phyloP scores from a whole-genome alignment of 768 basidiomycete genomes.

The Lentinula sp. region DNA sequence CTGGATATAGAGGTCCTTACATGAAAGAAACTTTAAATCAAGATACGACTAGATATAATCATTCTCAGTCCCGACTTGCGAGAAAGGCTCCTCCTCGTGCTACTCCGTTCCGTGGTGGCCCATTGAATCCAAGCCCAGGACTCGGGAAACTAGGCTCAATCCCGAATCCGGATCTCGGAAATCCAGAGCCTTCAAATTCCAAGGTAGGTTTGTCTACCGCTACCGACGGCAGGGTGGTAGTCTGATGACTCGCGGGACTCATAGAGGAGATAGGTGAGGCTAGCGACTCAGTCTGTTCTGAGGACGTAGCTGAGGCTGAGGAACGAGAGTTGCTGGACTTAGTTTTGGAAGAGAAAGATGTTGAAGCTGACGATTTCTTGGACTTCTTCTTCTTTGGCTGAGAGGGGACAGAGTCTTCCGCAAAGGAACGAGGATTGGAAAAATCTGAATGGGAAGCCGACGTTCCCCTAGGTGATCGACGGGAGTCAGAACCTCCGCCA shows the following conservation, averaged over 20 bases:
- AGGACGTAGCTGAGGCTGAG: conserved; percentile 18
- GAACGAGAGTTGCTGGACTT: conserved; percentile 16
- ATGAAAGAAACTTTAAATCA: neutral
- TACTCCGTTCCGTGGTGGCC: neutral
- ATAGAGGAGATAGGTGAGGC: conserved; percentile 13
- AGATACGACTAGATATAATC: neutral
- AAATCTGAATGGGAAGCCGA: conserved; percentile 36
- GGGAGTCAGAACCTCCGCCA: conserved; percentile 50
- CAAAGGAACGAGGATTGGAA: conserved; percentile 19
- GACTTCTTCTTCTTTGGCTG: conserved; percentile 3
- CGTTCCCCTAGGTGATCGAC: conserved; percentile 40
- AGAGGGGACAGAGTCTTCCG: conserved; percentile 14
- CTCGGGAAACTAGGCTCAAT: neutral
- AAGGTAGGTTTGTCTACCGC: too few relatives aligned
- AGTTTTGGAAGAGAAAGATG: conserved; percentile 14
- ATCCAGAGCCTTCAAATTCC: neutral
- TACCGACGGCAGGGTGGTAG: neutral
- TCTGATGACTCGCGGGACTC: conserved; percentile 17
- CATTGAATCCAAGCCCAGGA: neutral
- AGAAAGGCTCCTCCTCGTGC: neutral
- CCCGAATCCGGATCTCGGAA: neutral
- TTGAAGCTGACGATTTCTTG: conserved; percentile 1
- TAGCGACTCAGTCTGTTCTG: conserved; percentile 14
- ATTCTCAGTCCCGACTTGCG: neutral
- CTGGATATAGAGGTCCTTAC: too few relatives aligned